Conservation (phyloP, 2,329 filamentous ascomycete species). For the Fusarium sp. region DNA sequence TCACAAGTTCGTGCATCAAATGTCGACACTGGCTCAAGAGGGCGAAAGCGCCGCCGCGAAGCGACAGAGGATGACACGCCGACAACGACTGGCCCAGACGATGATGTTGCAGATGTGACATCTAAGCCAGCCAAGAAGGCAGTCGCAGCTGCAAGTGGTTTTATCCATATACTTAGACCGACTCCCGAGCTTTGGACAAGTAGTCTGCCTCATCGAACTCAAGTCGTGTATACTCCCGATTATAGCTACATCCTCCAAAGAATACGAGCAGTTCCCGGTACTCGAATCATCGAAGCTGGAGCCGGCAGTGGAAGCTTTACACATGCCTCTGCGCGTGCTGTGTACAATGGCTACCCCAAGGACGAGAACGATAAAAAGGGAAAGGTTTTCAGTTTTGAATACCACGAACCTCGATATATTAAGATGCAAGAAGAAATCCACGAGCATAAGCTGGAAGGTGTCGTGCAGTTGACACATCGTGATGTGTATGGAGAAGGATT, state of each 20-base stretch:
- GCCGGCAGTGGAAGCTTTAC: slow-evolving; percentile 87
- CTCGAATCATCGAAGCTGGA: slow-evolving; percentile 80
- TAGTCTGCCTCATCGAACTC: slow-evolving; percentile 81
- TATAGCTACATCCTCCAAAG: slow-evolving; percentile 86
- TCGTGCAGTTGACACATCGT: slow-evolving; percentile 79
- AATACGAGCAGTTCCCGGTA: slow-evolving; percentile 77
- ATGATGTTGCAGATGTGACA: slow-evolving; percentile 45
- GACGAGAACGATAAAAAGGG: slow-evolving; percentile 60
- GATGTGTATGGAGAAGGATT: slow-evolving; percentile 84
- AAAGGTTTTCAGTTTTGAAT: slow-evolving; percentile 85
- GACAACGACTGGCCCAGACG: slow-evolving; percentile 47
- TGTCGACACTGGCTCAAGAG: slow-evolving; percentile 91
- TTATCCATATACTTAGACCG: slow-evolving; percentile 80
- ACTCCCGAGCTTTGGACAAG: slow-evolving; percentile 86
- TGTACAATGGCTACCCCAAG: slow-evolving; percentile 75
- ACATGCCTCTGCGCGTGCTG: slow-evolving; percentile 78
- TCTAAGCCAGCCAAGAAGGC: slow-evolving; percentile 56
- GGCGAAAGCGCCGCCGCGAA: slow-evolving; percentile 70
- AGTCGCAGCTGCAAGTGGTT: slow-evolving; percentile 70
- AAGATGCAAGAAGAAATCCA: slow-evolving; percentile 75
- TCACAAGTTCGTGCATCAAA: slow-evolving; percentile 89
- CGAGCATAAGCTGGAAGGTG: slow-evolving; percentile 70
- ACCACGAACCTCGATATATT: slow-evolving; percentile 75
- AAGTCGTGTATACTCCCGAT: slow-evolving; percentile 88
- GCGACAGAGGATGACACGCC: slow-evolving; percentile 56